Conservation (phyloP, 108 stramenopile species). For the Cyclotella cryptica region DNA sequence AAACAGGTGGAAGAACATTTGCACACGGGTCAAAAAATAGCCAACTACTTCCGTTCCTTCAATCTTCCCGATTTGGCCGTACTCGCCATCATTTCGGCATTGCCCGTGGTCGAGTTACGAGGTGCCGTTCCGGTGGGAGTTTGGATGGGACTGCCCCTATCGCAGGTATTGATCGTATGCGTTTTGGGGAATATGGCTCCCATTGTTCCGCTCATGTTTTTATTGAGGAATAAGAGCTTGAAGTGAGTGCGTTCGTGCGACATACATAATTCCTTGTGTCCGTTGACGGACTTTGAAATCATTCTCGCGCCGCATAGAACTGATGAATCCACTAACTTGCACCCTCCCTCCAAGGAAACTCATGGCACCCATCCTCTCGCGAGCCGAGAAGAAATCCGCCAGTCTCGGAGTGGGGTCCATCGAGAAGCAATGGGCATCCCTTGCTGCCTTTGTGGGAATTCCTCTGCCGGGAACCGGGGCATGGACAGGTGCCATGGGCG, state of each 20-base stretch:
- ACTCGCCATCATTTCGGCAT: slow-evolving; percentile 89
- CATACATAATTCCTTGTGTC: too few relatives aligned
- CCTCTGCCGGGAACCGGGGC: slow-evolving; percentile 97
- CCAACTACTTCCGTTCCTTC: slow-evolving; percentile 83
- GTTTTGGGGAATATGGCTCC: slow-evolving; percentile 94
- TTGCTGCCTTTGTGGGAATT: slow-evolving; percentile 96
- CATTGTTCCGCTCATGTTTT: slow-evolving; percentile 82
- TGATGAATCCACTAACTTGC: background rate
- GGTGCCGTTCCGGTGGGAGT: slow-evolving; percentile 92
- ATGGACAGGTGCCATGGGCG: slow-evolving; percentile 97
- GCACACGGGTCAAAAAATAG: slow-evolving; percentile 86
- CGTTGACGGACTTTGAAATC: too few relatives aligned
- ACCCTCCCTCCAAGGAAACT: slow-evolving; percentile 54
- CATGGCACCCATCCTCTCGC: slow-evolving; percentile 81
- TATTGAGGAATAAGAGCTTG: slow-evolving; percentile 76
- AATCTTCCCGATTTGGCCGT: slow-evolving; percentile 89
- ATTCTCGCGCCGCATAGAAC: background rate
- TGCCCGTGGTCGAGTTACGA: slow-evolving; percentile 95
- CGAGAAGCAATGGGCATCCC: slow-evolving; percentile 88
- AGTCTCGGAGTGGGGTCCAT: slow-evolving; percentile 81
- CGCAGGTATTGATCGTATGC: slow-evolving; percentile 84
- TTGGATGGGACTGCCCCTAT: slow-evolving; percentile 92
- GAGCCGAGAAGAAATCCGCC: slow-evolving; percentile 85
- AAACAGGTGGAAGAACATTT: slow-evolving; percentile 65
- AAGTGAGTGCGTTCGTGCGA: slow-evolving; percentile 68